Evolutionary conservation across 768 basidiomycete species (phyloP), one percentile per base, ranked within the genome.

Genomic region (Imleria badia): DNA sequence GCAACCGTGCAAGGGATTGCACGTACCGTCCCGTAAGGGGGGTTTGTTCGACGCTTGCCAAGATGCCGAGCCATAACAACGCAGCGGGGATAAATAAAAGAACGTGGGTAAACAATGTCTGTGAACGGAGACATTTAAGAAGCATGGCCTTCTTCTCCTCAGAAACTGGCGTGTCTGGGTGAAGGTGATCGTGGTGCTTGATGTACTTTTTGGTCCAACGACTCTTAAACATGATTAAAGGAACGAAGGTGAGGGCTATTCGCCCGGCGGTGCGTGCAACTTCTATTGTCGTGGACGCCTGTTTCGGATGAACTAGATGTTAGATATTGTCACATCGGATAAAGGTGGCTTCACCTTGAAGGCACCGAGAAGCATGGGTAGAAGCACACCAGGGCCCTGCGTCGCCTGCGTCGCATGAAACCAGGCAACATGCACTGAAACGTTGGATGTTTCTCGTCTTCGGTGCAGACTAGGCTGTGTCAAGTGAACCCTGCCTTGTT

Each of bases 1-100:
- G 13, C 3, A 15, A 47, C 33, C 19, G 36, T 22, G 9, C n/a
- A 45, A 43, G 38, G n/a, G 26, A 26, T 26, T 36, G 5, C 14
- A 73, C 85, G 48, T 57, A 91, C 89, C 91, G 80, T 67, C 91
- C 91, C n/a, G 91, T 92, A 49, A 94, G 73, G 3, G 91, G 91
- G 6, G 91, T 90, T 62, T 80, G 75, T 68, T 94, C 91, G 52
- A 85, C 61, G 58, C 87, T 87, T 3, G 87, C 88, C 3, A 90
- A 52, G 46, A 91, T 80, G 2, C 87, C 87, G 2, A 81, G 74
- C 79, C 81, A 84, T 64, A 92, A 82, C 22, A 91, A 66, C 12
- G 76, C 60, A 19, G 79, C 70, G 1, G 91, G 91, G 33, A 85
- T 73, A 39, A 85, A 72, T 44, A 90, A 66, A 20, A 91, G 76